These are phyloP conservation scores for Pythium sukuiense DNA, from an alignment of 352 stramenopile species.

Conservation along the genomic window DNA sequence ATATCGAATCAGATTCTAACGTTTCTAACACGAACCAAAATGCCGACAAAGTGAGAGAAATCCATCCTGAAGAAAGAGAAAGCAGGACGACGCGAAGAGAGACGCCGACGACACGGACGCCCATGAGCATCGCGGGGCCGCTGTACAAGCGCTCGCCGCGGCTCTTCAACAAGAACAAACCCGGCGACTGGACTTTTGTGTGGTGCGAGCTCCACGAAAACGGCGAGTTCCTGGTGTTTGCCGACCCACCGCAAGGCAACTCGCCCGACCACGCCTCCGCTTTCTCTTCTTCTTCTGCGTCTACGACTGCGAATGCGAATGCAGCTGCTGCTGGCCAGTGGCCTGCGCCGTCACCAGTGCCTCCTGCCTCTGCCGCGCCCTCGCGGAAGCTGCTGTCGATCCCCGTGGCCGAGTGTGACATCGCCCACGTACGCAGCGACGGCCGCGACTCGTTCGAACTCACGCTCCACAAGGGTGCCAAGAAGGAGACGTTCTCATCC, in stretches of 20 bases:
- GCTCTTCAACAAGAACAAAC: conserved; percentile 70
- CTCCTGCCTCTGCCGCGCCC: conserved; percentile 12
- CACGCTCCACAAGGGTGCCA: conserved; percentile 41
- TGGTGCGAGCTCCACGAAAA: conserved; percentile 75
- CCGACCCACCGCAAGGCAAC: conserved; percentile 39
- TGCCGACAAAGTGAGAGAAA: neutral
- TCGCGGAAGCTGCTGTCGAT: conserved; percentile 57
- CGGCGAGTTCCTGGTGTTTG: conserved; percentile 68
- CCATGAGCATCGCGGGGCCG: conserved; percentile 66
- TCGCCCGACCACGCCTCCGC: neutral
- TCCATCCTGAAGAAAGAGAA: conserved; percentile 6
- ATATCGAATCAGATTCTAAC: conserved; percentile 22
- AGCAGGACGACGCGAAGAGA: neutral
- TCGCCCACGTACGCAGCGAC: conserved; percentile 81
- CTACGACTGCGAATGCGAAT: no score
- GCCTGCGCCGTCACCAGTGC: neutral
- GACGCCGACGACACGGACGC: neutral
- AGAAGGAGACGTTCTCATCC: conserved; percentile 85
- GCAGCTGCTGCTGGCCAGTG: neutral
- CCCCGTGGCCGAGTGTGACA: conserved; percentile 62
- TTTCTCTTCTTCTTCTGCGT: no score
- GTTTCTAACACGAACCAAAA: conserved; percentile 12
- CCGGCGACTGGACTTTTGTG: conserved; percentile 76
- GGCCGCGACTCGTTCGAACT: conserved; percentile 84
- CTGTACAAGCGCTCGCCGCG: conserved; percentile 71